Percentiles rank a stretch among this genome's conserved stretches.
phyloP scores from a whole-genome alignment of 2,329 filamentous ascomycete species.

The Neospermospora avenae region DNA sequence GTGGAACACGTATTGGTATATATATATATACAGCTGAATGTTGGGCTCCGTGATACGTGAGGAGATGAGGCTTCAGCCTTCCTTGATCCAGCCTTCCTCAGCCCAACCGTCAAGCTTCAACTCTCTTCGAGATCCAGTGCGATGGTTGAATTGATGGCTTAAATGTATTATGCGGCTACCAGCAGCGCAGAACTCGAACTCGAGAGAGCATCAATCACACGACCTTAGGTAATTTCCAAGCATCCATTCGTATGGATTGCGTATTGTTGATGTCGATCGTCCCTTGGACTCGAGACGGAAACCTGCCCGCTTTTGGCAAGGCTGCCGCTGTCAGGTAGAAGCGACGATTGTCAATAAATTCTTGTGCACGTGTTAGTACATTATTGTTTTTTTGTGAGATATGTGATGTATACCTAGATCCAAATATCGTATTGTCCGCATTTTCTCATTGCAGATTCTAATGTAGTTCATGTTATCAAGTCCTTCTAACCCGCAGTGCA shows the following conservation, averaged over 20 bases:
- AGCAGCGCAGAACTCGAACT: not conserved
- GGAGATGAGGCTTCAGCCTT: conserved; percentile 1
- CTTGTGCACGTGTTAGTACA: too few relatives aligned
- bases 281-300: not conserved
- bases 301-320: not conserved
- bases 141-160: too few relatives aligned
- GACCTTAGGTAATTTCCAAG: not conserved
- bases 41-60: not conserved
- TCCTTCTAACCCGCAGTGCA: too few relatives aligned
- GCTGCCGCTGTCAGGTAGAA: not conserved
- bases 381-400: too few relatives aligned
- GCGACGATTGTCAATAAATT: too few relatives aligned
- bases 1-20: not conserved
- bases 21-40: not conserved
- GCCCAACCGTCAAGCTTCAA: not conserved
- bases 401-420: too few relatives aligned
- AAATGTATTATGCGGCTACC: too few relatives aligned
- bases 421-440: too few relatives aligned
- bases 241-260: not conserved
- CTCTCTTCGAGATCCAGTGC: too few relatives aligned
- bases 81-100: not conserved
- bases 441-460: too few relatives aligned
- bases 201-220: not conserved
- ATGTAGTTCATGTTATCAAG: too few relatives aligned
- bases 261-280: not conserved